phyloP scores from a whole-genome alignment of 2,329 filamentous ascomycete species.

The Phialophora tarda region DNA sequence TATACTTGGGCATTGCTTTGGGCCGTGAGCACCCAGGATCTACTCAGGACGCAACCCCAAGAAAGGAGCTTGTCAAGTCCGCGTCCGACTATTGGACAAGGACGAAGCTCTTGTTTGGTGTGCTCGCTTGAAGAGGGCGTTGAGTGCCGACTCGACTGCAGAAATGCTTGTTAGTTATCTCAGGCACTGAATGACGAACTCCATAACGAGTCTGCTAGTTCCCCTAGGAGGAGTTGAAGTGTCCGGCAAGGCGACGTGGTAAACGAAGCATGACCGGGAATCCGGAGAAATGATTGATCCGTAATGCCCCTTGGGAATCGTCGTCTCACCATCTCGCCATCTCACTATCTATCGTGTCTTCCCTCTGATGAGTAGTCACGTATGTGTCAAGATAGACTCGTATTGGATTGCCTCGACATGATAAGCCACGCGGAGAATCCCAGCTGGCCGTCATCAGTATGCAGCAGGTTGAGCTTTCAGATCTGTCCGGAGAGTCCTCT shows the following conservation, averaged over 20 bases:
- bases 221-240: no score
- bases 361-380: not conserved
- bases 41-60: not conserved
- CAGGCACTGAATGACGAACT: not conserved
- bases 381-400: not conserved
- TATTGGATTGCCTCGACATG: not conserved
- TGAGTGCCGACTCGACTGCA: not conserved
- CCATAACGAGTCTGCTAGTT: not conserved
- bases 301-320: not conserved
- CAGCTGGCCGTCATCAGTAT: not conserved
- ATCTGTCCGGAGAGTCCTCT: constrained; percentile 5
- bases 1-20: constrained; percentile 33
- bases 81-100: constrained; percentile 37
- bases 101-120: constrained; percentile 38
- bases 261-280: not conserved
- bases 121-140: constrained; percentile 21
- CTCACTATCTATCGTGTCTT: no score
- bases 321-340: not conserved
- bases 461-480: constrained; percentile 10
- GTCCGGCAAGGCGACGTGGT: no score
- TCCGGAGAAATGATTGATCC: not conserved
- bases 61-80: constrained; percentile 7
- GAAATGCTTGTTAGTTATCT: not conserved
- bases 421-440: not conserved
- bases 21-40: not conserved